A percentile compares a stretch with the other conserved stretches of the same genome.
Conservation (phyloP, 495 filamentous ascomycete genomes). For the Neurospora sp. region DNA sequence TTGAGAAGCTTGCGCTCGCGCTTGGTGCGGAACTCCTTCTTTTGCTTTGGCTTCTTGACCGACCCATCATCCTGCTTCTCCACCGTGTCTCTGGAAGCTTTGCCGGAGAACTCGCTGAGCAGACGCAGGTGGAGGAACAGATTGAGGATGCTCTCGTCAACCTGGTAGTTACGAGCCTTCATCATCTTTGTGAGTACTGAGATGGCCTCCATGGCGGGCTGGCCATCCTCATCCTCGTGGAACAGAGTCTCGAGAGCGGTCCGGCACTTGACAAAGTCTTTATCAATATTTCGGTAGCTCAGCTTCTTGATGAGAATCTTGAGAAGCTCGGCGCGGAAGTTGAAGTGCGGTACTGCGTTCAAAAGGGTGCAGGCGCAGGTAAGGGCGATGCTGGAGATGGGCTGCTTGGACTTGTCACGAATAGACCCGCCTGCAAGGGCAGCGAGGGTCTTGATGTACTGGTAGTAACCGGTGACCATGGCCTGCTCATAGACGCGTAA, state of each 20-base stretch:
- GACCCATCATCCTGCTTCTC: slow-evolving; percentile 43
- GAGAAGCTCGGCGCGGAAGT: slow-evolving; percentile 78
- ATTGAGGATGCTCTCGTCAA: slow-evolving; percentile 79
- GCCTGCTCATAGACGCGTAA: slow-evolving; percentile 75
- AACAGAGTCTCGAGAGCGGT: slow-evolving; percentile 75
- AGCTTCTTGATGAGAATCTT: slow-evolving; percentile 80
- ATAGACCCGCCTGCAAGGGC: background rate
- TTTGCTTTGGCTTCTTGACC: slow-evolving; percentile 59
- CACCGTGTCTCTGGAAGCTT: slow-evolving; percentile 63
- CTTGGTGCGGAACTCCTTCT: slow-evolving; percentile 47
- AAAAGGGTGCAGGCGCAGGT: slow-evolving; percentile 75
- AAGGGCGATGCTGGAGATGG: slow-evolving; percentile 62
- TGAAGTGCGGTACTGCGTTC: slow-evolving; percentile 83
- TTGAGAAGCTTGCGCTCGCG: slow-evolving; percentile 51
- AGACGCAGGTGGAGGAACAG: slow-evolving; percentile 85
- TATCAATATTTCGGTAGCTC: slow-evolving; percentile 54
- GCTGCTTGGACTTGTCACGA: slow-evolving; percentile 35
- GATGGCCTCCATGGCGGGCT: slow-evolving; percentile 77
- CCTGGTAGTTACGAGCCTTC: slow-evolving; percentile 65
- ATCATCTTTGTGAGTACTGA: slow-evolving; percentile 87
- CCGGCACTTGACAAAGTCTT: slow-evolving; percentile 66
- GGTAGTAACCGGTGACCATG: slow-evolving; percentile 68
- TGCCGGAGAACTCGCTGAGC: slow-evolving; percentile 74
- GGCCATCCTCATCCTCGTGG: slow-evolving; percentile 76
- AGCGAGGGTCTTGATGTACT: slow-evolving; percentile 65